Base-by-base conservation (phyloP, 2,329 filamentous ascomycete species). In the Cladosporium phlei region DNA sequence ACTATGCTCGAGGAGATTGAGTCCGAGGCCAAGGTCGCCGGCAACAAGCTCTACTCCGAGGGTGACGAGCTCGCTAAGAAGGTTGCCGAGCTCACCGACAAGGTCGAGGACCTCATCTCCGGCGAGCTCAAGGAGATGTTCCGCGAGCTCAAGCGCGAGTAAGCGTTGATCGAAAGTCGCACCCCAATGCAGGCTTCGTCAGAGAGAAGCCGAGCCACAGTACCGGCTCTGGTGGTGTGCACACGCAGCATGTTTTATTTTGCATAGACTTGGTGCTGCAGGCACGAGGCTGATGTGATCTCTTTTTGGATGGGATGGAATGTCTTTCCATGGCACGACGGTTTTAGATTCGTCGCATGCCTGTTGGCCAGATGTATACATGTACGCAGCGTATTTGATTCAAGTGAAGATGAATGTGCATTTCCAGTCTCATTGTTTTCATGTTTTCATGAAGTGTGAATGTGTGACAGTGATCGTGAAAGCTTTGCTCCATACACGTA, bases 71-170 rank as follows among this genome's bases (percentile, higher is more conserved):
- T 75, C 48, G 64, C 69, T 32, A 62, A 70, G 52, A 68, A 70
- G 58, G 69, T 75, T 48, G 68, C 76, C 63, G 62, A 69, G 59
- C 61, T 71, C 48, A 60, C 65, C 40, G 46, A 51, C 35, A 65
- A 74, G 57, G 47, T 73, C 50, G 69, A 74, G 62, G 69, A 73
- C 56, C 66, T 75, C 54, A 66, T 72, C 37, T 67, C 69, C 33
- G 70, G 67, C 39, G 69, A 75, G 58, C 67, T 77, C 55, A 70
- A 73, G 61, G 66, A 66, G 34, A 69, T 75, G 59, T 68, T 86
- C 44, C 45, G 37, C 17, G 46, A 51, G 43, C 45, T 47, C 45
- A 47, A 47, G 37, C 37, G 35, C 45, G 45, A 47, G 45, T 47
- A 40, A 47, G 24, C n/a, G 20, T 10, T 25, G 14, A 6, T 32